Base-by-base conservation (phyloP, 345 rosid species). In the Firmiana major region DNA sequence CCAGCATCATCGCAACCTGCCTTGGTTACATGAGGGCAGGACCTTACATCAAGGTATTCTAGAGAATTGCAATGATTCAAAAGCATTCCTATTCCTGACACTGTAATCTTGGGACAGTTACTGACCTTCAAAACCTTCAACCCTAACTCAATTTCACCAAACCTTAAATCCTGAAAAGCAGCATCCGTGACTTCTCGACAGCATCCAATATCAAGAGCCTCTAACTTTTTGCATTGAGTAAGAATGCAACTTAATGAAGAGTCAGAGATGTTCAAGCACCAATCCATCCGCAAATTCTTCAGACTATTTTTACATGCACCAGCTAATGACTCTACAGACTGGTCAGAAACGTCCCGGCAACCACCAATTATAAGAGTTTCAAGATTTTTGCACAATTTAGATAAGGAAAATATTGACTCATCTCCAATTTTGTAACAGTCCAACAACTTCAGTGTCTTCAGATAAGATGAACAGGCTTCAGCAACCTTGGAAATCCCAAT, bases 191-290 rank as follows among this genome's bases (percentile, higher is more conserved):
- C 83, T 86, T 86, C 90, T 84, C 86, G 94, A 43, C 98, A 96
- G 91, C 97, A 96, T 12, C 97, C 93, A 12, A 93, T 85, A 79
- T 92, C 98, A 63, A 93, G 93, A 75, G 91, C 94, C 87, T 93
- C 99, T 46, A 96, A 84, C 75, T 83, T 88, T 83, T 80, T 80
- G 87, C 99, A 96, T 78, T 86, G 87, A 28, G 78, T 48, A 74
- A 96, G 85, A 77, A 93, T 83, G 78, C 85, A 87, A 75, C 85
- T 86, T 72, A 96, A 64, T 40, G 99, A 87, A 64, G 89, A 84
- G 83, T 96, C 93, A 0, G 97, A 87, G 74, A 92, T 66, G 80
- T 87, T 92, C 75, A 84, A 82, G 83, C 99, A 96, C 98, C 99
- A 93, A 75, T 93, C 97, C 99, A 96, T 92, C 74, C 94, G 87